Conservation (phyloP, 495 filamentous ascomycete species). For the Lepraria neglecta region DNA sequence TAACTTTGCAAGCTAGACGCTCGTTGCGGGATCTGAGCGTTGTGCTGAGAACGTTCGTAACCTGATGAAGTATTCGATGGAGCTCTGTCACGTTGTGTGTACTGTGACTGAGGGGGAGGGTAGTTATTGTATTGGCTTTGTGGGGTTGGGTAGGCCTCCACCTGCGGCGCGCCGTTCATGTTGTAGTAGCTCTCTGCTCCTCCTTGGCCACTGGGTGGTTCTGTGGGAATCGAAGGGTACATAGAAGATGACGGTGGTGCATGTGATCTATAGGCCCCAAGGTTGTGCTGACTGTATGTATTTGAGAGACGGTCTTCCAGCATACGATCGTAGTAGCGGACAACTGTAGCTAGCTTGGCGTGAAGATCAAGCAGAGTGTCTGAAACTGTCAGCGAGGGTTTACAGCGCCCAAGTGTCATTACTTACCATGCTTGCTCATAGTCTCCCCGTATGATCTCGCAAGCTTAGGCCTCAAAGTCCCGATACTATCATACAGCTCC, state of each 20-base stretch:
- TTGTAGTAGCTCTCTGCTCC: constrained; percentile 78
- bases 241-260: constrained; percentile 52
- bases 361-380: constrained; percentile 90
- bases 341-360: constrained; percentile 90
- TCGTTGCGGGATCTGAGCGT: constrained; percentile 26
- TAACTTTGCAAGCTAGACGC: constrained; percentile 26
- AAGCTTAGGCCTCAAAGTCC: constrained; percentile 82
- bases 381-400: constrained; percentile 34
- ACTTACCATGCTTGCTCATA: constrained; percentile 95
- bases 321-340: constrained; percentile 98
- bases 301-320: constrained; percentile 88
- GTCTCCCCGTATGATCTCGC: constrained; percentile 96
- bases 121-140: constrained; percentile 30
- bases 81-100: constrained; percentile 26
- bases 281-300: constrained; percentile 76
- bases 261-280: constrained; percentile 40
- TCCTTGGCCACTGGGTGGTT: constrained; percentile 41
- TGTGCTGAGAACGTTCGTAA: constrained; percentile 24
- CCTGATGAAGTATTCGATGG: constrained; percentile 26
- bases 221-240: constrained; percentile 60
- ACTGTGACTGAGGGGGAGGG: constrained; percentile 27
- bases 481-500: constrained; percentile 95
- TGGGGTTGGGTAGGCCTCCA: constrained; percentile 29
- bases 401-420: constrained; percentile 16
- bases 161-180: constrained; percentile 52